Evolutionary conservation across 192 early-diverging fungal species (phyloP), one percentile per base, ranked within the genome.

Genomic region (Mortierella hygrophila): DNA sequence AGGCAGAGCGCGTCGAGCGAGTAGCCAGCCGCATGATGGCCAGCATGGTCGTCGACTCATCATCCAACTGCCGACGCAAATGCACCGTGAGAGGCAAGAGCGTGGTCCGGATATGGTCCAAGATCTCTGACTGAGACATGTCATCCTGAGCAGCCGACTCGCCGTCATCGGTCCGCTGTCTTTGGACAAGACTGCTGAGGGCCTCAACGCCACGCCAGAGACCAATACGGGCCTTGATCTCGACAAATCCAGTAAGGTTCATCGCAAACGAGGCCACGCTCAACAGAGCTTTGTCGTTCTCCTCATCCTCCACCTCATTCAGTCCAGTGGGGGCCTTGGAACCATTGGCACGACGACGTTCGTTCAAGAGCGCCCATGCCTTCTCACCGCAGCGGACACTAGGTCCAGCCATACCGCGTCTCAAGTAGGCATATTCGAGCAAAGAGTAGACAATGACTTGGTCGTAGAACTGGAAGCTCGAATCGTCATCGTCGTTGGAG

Each of bases 181-280:
- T 72, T 29, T 70, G 75, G 70, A 80, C 74, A 75, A 85, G 37
- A 60, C 72, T 80, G 70, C 78, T 80, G 44, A 86, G 20, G 4
- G 55, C 84, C 65, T 86, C 84, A 0, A 86, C 84, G 11, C 84
- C 79, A 15, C 78, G 84, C 84, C 84, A 86, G 32, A 86, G 52
- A 6, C 84, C 84, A 63, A 86, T 76, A 13, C 84, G 84, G 23
- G 84, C 84, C 76, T 86, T 86, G 72, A 86, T 81, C 44, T 86
- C 79, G 6, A 86, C 84, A 81, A 86, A 81, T 8, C 84, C 84
- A 5, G 79, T 69, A n/a, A 86, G 68, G 37, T 86, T 81, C 84
- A 86, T 81, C 2, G 84, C 84, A 60, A 86, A 86, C 29, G 68
- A 74, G 16, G 84, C 84, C 6, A 86, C 84, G 26, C 79, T 72